These are phyloP conservation scores for Castanopsis chinensis DNA, from an alignment of 306 rosid genomes.

Conservation along the genomic window DNA sequence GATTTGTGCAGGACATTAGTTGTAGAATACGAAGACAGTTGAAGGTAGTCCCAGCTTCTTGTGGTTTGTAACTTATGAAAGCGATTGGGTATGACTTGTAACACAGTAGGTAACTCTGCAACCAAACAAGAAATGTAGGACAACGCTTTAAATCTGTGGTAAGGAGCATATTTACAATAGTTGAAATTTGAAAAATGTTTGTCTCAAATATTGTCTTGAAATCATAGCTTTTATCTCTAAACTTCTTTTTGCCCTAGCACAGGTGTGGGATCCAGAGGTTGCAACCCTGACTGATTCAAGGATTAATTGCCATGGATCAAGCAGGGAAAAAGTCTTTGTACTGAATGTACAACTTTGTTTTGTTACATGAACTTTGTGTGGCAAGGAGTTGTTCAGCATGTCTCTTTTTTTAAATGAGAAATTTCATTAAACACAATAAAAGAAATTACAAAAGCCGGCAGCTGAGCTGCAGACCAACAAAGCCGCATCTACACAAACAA, in stretches of 20 bases:
- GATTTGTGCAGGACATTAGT: conserved; percentile 21
- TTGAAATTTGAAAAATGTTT: background rate
- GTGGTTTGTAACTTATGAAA: conserved; percentile 48
- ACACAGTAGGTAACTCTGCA: conserved; percentile 44
- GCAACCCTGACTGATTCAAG: background rate
- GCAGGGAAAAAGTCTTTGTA: background rate
- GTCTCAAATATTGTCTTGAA: background rate
- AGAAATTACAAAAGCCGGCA: too few relatives aligned
- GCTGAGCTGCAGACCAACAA: too few relatives aligned
- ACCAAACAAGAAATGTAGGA: background rate
- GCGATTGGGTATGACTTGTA: conserved; percentile 44
- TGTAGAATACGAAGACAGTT: conserved; percentile 30
- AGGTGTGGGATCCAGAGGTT: background rate
- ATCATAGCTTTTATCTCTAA: background rate
- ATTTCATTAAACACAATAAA: too few relatives aligned
- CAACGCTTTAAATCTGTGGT: background rate
- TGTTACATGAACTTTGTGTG: background rate
- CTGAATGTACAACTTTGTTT: background rate
- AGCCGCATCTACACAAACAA: too few relatives aligned
- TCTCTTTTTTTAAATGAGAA: background rate
- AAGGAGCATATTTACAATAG: background rate
- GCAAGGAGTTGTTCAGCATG: background rate
- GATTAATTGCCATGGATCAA: background rate
- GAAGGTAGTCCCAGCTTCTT: conserved; percentile 58
- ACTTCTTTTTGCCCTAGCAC: background rate